Evolutionary conservation across 2,329 filamentous ascomycete genomes (phyloP).

Genomic region (Pyrenophora tritici-repentis): DNA sequence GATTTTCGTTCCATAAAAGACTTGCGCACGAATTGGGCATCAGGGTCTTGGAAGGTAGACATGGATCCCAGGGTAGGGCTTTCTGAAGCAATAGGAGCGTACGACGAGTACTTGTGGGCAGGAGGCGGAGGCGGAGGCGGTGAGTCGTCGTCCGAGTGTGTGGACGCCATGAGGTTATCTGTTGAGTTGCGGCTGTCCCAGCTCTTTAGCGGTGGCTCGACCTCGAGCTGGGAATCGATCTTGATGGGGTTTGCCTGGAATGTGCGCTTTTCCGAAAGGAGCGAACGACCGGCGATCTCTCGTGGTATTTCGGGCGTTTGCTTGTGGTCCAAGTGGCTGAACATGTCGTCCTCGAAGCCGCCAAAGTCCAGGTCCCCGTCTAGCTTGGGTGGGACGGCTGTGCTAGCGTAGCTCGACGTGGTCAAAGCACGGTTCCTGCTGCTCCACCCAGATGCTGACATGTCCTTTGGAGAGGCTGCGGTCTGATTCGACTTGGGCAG

Average conservation of each 20-base stretch:
- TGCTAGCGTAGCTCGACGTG: slow-evolving; percentile 55
- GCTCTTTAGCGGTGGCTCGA: slow-evolving; percentile 57
- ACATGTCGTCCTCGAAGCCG: slow-evolving; percentile 58
- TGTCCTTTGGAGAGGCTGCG: slow-evolving; percentile 25
- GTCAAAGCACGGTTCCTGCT: slow-evolving; percentile 51
- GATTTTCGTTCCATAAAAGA: slow-evolving; percentile 33
- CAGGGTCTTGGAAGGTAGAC: slow-evolving; percentile 34
- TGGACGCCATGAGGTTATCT: slow-evolving; percentile 55
- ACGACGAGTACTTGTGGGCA: slow-evolving; percentile 41
- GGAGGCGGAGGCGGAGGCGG: slow-evolving; percentile 42
- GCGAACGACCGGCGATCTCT: slow-evolving; percentile 38
- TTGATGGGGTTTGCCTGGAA: slow-evolving; percentile 51
- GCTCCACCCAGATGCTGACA: slow-evolving; percentile 18
- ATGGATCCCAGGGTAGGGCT: slow-evolving; percentile 37
- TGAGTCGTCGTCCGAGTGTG: slow-evolving; percentile 42
- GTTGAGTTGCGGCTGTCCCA: slow-evolving; percentile 58
- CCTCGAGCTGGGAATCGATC: slow-evolving; percentile 50
- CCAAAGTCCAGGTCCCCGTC: slow-evolving; percentile 48
- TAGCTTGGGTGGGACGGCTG: slow-evolving; percentile 58
- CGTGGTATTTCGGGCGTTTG: slow-evolving; percentile 34
- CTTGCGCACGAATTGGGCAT: slow-evolving; percentile 35
- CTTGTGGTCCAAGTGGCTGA: slow-evolving; percentile 44
- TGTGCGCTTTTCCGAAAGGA: slow-evolving; percentile 42
- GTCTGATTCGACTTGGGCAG: slow-evolving; percentile 32
- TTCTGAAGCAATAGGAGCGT: slow-evolving; percentile 41